phyloP scores from a whole-genome alignment of 1,139 yeast genomes.

The Taphrina wiesneri region DNA sequence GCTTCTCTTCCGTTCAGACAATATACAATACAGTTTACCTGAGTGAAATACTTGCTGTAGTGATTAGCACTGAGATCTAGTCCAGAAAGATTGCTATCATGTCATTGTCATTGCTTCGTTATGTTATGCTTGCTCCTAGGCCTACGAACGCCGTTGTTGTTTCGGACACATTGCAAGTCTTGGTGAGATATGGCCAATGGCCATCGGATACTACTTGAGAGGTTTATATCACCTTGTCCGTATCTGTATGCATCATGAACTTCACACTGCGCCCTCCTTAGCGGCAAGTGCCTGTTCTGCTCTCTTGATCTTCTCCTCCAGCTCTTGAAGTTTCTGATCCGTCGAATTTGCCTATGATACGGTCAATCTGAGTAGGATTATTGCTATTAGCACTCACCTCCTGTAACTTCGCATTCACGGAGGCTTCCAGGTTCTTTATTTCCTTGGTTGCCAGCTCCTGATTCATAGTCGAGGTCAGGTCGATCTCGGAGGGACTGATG shows the following conservation, averaged over 20 bases:
- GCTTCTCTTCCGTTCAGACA: too few relatives aligned
- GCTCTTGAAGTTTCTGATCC: background rate
- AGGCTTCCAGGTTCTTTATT: conserved; percentile 4
- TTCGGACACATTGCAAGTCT: too few relatives aligned
- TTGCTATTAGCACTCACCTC: background rate
- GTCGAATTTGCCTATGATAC: background rate
- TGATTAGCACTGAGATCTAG: background rate
- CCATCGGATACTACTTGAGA: too few relatives aligned
- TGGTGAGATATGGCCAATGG: too few relatives aligned
- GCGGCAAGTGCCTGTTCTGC: conserved; percentile 14
- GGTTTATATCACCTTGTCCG: too few relatives aligned
- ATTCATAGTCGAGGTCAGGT: background rate
- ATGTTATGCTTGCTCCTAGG: background rate
- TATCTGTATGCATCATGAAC: background rate
- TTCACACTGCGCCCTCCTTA: background rate
- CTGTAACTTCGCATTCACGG: conserved; percentile 4
- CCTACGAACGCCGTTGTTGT: background rate
- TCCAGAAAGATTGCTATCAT: background rate
- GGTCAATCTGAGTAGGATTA: background rate
- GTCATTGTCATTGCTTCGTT: background rate
- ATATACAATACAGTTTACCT: too few relatives aligned
- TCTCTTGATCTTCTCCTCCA: conserved; percentile 11
- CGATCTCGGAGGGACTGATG: background rate
- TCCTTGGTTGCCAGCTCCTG: conserved; percentile 2
- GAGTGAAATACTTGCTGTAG: too few relatives aligned